Conservation (phyloP, 306 rosid genomes). For the Quercus ilex region DNA sequence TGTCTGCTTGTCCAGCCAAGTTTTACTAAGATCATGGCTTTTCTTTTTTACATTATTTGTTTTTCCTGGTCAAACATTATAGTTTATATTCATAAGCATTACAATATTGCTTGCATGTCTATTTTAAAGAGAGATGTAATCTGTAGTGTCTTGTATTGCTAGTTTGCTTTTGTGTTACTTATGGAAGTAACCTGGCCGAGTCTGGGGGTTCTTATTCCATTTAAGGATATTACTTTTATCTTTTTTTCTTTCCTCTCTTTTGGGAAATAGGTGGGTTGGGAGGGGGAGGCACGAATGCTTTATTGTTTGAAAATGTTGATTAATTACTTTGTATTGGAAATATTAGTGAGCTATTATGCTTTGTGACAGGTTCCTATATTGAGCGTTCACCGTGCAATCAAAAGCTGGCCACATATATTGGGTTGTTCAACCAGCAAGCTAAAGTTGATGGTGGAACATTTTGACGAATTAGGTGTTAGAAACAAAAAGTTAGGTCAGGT, state of each 20-base stretch:
- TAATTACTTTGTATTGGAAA: not conserved
- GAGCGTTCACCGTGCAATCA: slow-evolving; percentile 50
- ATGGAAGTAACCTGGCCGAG: not conserved
- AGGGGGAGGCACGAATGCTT: not conserved
- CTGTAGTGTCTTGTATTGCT: not conserved
- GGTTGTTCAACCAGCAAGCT: slow-evolving; percentile 76
- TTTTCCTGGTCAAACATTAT: not conserved
- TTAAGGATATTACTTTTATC: not conserved
- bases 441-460: slow-evolving; percentile 57
- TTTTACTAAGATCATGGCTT: not conserved
- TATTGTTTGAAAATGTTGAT: slow-evolving; percentile 21
- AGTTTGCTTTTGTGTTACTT: not conserved
- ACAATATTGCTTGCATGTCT: not conserved
- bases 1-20: slow-evolving; percentile 9
- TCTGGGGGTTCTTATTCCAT: not conserved
- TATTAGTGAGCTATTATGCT: slow-evolving; percentile 13
- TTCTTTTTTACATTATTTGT: not conserved
- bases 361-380: slow-evolving; percentile 57
- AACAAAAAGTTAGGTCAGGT: slow-evolving; percentile 61
- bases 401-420: slow-evolving; percentile 79
- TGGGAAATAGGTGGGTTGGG: slow-evolving; percentile 2
- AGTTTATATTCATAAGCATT: not conserved
- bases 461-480: slow-evolving; percentile 59
- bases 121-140: not conserved
- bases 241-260: not conserved